Evolutionary conservation across 257 asterid species (phyloP), one percentile per base, ranked within the genome.

Genomic region (Nicotiana otophora): DNA sequence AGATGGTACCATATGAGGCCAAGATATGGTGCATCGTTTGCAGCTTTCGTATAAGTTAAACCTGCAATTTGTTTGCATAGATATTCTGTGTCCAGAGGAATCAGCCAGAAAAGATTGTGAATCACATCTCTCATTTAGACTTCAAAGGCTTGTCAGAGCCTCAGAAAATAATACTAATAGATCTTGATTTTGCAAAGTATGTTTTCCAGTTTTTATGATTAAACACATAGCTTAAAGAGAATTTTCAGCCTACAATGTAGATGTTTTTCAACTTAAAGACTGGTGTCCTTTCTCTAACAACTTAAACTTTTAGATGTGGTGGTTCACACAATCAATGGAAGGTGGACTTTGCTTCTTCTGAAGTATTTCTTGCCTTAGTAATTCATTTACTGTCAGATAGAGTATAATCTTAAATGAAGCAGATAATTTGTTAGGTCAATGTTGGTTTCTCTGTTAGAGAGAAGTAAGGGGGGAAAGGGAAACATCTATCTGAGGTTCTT

Each of bases 131-230:
- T 42, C 60, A 39, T 39, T 70, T 70, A 70, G 58, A 70, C 78
- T 70, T 42, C 55, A 3, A 23, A 72, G 7, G 36, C 60, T 11
- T 72, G 60, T 72, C 55, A 20, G 20, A 28, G 26, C 36, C 36
- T 28, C 58, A n/a, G 77, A 20, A 42, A 8, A 8, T 9, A 70
- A 42, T 20, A 70, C 14, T 39, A 70, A 70, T 70, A 70, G 78
- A 20, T 70, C 78, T 70, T 70, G 78, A 42, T 70, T 70, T 19
- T 42, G 58, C 3, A 39, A 42, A 70, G 58, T 42, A 11, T 42
- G 78, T 70, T 69, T 36, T 70, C 78, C 78, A 69, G 77, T 69
- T 69, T n/a, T 69, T 69, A 70, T 70, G 78, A 70, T 48, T 39
- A 39, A 70, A 70, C 28, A 10, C 60, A 70, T 36, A 42, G 78